Conservation (phyloP, 768 basidiomycete genomes). For the Xanthoconium purpureum region DNA sequence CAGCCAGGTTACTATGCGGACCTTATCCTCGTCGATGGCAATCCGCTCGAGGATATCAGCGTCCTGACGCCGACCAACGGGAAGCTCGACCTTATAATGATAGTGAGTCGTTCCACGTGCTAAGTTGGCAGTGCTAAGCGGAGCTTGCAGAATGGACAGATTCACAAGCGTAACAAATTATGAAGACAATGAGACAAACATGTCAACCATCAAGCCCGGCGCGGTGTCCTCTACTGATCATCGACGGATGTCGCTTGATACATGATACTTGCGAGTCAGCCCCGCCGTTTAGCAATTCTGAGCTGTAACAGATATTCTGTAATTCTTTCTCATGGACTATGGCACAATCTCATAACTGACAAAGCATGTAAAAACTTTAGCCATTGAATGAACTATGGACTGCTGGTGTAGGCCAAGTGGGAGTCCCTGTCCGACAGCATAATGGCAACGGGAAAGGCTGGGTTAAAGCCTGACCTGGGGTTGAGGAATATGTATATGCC, state of each 20-base stretch:
- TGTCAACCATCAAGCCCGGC: neutral
- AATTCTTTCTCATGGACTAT: too few relatives aligned
- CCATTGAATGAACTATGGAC: too few relatives aligned
- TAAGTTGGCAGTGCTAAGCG: neutral
- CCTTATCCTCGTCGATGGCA: conserved; percentile 35
- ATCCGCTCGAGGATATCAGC: conserved; percentile 36
- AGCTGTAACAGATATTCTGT: too few relatives aligned
- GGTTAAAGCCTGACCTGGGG: too few relatives aligned
- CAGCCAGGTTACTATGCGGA: conserved; percentile 38
- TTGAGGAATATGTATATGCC: too few relatives aligned
- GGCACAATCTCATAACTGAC: too few relatives aligned
- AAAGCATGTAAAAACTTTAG: too few relatives aligned
- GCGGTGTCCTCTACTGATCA: neutral
- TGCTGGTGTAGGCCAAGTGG: too few relatives aligned
- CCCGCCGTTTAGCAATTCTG: too few relatives aligned
- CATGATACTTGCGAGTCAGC: too few relatives aligned
- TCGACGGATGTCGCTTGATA: neutral
- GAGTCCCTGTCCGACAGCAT: too few relatives aligned
- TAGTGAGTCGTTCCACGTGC: conserved; percentile 21
- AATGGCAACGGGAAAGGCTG: too few relatives aligned
- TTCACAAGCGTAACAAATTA: conserved; percentile 16
- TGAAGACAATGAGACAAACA: neutral
- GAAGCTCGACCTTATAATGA: conserved; percentile 35
- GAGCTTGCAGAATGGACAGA: conserved; percentile 22
- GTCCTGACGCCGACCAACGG: conserved; percentile 29